Evolutionary conservation across 1,284 basidiomycete species (phyloP), one percentile per base, ranked within the genome.

Genomic region (Leccinum ponderosum): DNA sequence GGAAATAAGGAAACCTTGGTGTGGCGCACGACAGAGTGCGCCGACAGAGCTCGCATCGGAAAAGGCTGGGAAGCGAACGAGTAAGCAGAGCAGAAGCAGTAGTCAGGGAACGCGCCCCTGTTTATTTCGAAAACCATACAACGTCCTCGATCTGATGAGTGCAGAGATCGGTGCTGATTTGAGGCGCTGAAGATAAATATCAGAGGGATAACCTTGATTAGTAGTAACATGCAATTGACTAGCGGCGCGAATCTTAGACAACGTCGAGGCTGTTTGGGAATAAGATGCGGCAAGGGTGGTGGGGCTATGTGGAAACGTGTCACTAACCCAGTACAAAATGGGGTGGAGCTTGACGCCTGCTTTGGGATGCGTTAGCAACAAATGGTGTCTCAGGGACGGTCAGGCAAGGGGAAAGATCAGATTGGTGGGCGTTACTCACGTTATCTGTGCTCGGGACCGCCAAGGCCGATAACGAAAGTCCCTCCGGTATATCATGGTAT

Each of bases 131-230:
- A 87, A 76, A 48, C 81, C 82, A 66, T 87, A 86, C 3, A 87
- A 71, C 15, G 79, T 80, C 57, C 86, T 79, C 39, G 81, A 82
- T 27, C 78, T 76, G 39, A 81, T 42, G 12, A 35, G 12, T 80
- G 68, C 83, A 87, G 58, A 88, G 68, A 63, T 85, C 81, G 12
- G 80, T 80, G 66, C 81, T 84, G 42, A 20, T 44, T 33, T 0
- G 82, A 85, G 6, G 87, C 83, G 20, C 83, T 84, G 64, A 82
- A 81, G 2, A 87, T 86, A 59, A 83, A 83, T 50, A 83, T 79
- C 37, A 88, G 71, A 59, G 90, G 82, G 53, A 78, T 78, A n/a
- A 85, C 84, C 67, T 90, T 88, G 72, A 87, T 83, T 37, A 37
- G 39, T 17, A 42, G 73, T 80, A 76, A 65, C 17, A 44, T 44